Evolutionary conservation across 2,329 filamentous ascomycete species (phyloP).

Genomic region (Ramularia endophylla): DNA sequence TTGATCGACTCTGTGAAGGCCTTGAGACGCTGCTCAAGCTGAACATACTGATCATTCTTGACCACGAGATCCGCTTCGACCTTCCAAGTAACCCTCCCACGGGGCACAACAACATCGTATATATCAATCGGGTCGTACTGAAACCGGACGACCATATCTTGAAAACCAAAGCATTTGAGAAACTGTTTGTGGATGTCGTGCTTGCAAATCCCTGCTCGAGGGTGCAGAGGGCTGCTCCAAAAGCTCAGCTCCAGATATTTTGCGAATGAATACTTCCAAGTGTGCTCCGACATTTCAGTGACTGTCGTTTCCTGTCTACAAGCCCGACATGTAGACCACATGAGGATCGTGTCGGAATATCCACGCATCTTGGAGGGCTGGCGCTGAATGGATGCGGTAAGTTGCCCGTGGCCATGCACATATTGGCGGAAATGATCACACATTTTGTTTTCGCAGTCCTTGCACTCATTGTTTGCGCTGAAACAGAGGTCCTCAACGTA

Average conservation of each 20-base stretch:
- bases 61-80: slow-evolving; percentile 88
- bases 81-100: slow-evolving; percentile 91
- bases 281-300: slow-evolving; percentile 84
- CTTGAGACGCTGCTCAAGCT: slow-evolving; percentile 73
- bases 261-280: slow-evolving; percentile 97
- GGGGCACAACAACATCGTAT: slow-evolving; percentile 88
- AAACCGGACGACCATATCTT: slow-evolving; percentile 77
- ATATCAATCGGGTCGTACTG: slow-evolving; percentile 92
- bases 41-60: slow-evolving; percentile 84
- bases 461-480: slow-evolving; percentile 69
- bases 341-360: slow-evolving; percentile 71
- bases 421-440: slow-evolving; percentile 92
- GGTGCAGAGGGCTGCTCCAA: slow-evolving; percentile 80
- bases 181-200: slow-evolving; percentile 93
- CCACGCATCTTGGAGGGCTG: slow-evolving; percentile 60
- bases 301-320: slow-evolving; percentile 88
- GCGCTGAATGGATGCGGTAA: slow-evolving; percentile 84
- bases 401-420: slow-evolving; percentile 89
- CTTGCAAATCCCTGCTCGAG: slow-evolving; percentile 68
- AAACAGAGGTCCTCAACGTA: slow-evolving; percentile 89
- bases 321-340: slow-evolving; percentile 96
- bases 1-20: slow-evolving; percentile 86
- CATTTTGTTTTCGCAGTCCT: slow-evolving; percentile 81
- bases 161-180: slow-evolving; percentile 84
- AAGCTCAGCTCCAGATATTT: slow-evolving; percentile 98